A percentile compares a stretch with the other conserved stretches of the same genome.
Evolutionary conservation across 371 early-diverging fungal genomes (phyloP).

Genomic region (Circinella minor): DNA sequence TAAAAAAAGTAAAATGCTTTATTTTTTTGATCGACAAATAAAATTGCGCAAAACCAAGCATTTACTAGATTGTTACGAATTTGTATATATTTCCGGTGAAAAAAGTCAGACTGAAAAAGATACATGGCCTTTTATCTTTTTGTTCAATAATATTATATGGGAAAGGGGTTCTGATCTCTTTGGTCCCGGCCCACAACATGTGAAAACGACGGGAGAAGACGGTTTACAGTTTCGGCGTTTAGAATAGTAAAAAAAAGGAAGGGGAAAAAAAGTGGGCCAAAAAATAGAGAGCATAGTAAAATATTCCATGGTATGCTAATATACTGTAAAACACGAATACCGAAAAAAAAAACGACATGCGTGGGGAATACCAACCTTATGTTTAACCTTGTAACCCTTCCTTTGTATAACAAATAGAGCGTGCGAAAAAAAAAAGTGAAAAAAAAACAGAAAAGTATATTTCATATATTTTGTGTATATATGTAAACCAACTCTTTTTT

Average conservation of each 20-base stretch:
- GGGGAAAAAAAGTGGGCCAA: not conserved
- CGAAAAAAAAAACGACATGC: not conserved
- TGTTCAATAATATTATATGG: not conserved
- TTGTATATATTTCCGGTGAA: slow-evolving; percentile 5
- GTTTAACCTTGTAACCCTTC: too few species aligned
- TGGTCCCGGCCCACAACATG: slow-evolving; percentile 6
- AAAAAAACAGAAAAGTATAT: too few species aligned
- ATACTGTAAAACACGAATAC: too few species aligned
- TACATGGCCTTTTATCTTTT: slow-evolving; percentile 1
- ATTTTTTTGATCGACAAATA: slow-evolving; percentile 3
- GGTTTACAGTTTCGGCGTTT: slow-evolving; percentile 11
- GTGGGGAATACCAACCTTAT: not conserved
- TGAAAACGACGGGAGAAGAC: slow-evolving; percentile 20
- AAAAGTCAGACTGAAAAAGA: not conserved
- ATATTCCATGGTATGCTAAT: too few species aligned
- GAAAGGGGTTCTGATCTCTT: not conserved
- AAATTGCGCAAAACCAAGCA: not conserved
- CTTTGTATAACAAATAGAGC: not conserved
- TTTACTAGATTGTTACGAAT: not conserved
- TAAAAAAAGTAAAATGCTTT: not conserved
- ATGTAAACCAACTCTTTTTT: not conserved
- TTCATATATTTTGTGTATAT: too few species aligned
- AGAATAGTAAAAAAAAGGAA: not conserved
- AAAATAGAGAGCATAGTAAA: too few species aligned
- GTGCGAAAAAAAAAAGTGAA: not conserved